These are phyloP conservation scores for Diaporthe destruens DNA, from an alignment of 2,329 filamentous ascomycete species.

Conservation along the genomic window DNA sequence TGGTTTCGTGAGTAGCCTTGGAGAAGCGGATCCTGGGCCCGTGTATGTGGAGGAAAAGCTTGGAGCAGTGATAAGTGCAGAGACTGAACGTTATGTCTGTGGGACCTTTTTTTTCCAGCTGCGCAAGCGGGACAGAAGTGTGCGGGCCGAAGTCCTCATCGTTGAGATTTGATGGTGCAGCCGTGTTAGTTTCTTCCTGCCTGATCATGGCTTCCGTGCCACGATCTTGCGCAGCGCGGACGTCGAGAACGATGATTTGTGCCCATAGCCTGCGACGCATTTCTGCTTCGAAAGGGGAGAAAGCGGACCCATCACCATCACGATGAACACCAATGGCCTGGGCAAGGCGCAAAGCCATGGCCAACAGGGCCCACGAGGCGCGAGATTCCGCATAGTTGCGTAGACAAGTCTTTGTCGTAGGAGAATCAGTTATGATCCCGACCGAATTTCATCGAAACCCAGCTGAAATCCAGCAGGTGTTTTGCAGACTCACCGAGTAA, in stretches of 20 bases:
- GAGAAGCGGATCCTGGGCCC: slow-evolving; percentile 48
- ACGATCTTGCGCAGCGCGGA: slow-evolving; percentile 66
- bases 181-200: slow-evolving; percentile 59
- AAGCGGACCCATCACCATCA: slow-evolving; percentile 54
- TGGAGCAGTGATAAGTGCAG: slow-evolving; percentile 56
- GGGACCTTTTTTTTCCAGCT: slow-evolving; percentile 48
- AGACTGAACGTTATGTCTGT: slow-evolving; percentile 57
- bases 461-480: background rate
- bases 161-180: slow-evolving; percentile 65
- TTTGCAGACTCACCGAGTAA: slow-evolving; percentile 50
- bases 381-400: slow-evolving; percentile 54
- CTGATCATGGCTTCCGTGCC: slow-evolving; percentile 61
- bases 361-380: slow-evolving; percentile 57
- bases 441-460: background rate
- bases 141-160: slow-evolving; percentile 62
- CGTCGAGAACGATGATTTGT: slow-evolving; percentile 72
- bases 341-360: slow-evolving; percentile 57
- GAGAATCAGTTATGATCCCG: background rate
- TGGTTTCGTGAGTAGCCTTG: slow-evolving; percentile 38
- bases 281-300: slow-evolving; percentile 66
- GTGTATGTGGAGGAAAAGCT: slow-evolving; percentile 55
- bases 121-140: slow-evolving; percentile 50
- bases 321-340: slow-evolving; percentile 58
- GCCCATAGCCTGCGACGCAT: slow-evolving; percentile 73
- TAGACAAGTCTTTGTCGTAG: slow-evolving; percentile 50